Evolutionary conservation across 1,139 yeast species (phyloP).

Genomic region (Debaryomycetaceae sp.): DNA sequence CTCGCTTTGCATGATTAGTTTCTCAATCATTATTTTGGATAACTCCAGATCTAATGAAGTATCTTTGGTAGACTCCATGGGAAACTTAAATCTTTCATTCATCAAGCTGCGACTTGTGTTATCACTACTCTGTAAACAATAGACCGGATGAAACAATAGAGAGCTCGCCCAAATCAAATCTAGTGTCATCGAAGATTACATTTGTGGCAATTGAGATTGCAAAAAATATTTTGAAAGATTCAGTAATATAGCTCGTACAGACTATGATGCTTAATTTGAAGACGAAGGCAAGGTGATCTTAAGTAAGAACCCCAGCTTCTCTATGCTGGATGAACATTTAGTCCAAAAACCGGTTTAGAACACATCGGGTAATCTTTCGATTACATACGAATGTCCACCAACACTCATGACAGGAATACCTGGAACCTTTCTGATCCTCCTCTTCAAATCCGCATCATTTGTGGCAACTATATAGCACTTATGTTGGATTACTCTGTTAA

Average conservation of each 20-base stretch:
- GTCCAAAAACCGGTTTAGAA: constrained; percentile 39
- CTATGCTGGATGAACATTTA: background rate
- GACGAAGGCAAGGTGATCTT: background rate
- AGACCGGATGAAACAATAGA: too few relatives aligned
- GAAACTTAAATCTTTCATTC: background rate
- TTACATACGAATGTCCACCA: constrained; percentile 87
- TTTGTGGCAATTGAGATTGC: background rate
- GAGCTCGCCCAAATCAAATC: too few relatives aligned
- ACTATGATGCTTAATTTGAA: background rate
- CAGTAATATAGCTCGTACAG: background rate
- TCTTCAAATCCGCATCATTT: constrained; percentile 95
- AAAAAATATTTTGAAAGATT: background rate
- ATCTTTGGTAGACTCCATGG: background rate
- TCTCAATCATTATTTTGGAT: constrained; percentile 1
- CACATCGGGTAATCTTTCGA: constrained; percentile 93
- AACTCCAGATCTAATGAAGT: constrained; percentile 1
- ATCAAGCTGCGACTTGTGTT: too few relatives aligned
- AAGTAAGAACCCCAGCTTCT: background rate
- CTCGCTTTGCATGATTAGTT: background rate
- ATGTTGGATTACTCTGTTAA: constrained; percentile 89
- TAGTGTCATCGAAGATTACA: background rate
- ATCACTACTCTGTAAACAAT: too few relatives aligned
- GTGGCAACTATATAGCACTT: constrained; percentile 97
- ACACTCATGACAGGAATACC: constrained; percentile 97
- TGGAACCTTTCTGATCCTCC: constrained; percentile 91